Percentiles rank a stretch among this genome's conserved stretches.
phyloP scores from a whole-genome alignment of 306 rosid species.

The Cucurbita pepo region DNA sequence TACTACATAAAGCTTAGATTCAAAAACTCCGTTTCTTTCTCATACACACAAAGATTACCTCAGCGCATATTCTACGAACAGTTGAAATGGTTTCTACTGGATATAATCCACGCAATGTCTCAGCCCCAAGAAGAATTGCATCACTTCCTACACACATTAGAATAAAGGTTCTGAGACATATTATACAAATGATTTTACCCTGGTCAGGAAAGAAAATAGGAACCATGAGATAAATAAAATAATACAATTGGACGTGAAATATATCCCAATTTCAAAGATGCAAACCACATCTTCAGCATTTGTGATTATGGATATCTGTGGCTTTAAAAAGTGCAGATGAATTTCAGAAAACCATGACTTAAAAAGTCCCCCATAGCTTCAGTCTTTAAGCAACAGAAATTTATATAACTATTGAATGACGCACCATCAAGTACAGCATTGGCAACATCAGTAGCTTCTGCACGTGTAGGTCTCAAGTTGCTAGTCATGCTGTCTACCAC shows the following conservation, averaged over 20 bases:
- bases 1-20: background rate
- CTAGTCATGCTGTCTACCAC: slow-evolving; percentile 95
- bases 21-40: background rate
- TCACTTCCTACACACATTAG: slow-evolving; percentile 57
- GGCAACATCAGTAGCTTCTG: slow-evolving; percentile 98
- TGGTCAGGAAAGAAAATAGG: background rate
- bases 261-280: background rate
- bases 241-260: background rate
- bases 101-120: slow-evolving; percentile 77
- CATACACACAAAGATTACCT: slow-evolving; percentile 30
- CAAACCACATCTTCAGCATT: background rate
- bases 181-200: background rate
- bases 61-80: slow-evolving; percentile 74
- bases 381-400: background rate
- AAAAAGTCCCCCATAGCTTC: background rate
- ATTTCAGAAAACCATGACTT: background rate
- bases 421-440: slow-evolving; percentile 79
- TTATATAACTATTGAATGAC: background rate
- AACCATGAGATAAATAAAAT: background rate
- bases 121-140: slow-evolving; percentile 93
- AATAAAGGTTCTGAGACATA: background rate
- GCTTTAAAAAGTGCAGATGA: background rate
- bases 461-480: slow-evolving; percentile 95
- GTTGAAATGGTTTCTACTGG: slow-evolving; percentile 78
- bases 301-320: background rate